These are phyloP conservation scores for Filosporella fistucella DNA, from an alignment of 495 filamentous ascomycete genomes.

Conservation along the genomic window DNA sequence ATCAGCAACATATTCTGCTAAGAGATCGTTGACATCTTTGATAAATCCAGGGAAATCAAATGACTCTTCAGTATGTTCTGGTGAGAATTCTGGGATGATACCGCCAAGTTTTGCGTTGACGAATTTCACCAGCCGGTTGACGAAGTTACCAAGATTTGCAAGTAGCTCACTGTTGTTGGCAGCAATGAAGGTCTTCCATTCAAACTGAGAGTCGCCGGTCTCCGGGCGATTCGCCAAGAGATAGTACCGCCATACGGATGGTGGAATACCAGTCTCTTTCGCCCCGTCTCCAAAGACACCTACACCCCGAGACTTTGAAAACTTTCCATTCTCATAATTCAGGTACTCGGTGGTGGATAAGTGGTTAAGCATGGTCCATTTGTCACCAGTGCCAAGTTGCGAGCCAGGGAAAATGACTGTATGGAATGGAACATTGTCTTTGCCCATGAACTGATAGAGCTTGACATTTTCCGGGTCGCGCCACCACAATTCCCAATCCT, in stretches of 20 bases:
- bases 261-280: conserved; percentile 78
- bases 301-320: conserved; percentile 85
- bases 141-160: conserved; percentile 88
- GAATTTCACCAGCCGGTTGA: conserved; percentile 91
- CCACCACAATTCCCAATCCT: conserved; percentile 96
- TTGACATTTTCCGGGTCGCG: conserved; percentile 80
- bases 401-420: conserved; percentile 87
- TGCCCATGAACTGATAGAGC: conserved; percentile 97
- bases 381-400: conserved; percentile 76
- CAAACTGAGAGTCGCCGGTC: conserved; percentile 83
- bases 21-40: conserved; percentile 51
- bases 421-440: conserved; percentile 94
- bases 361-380: conserved; percentile 89
- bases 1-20: conserved; percentile 66
- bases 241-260: conserved; percentile 93
- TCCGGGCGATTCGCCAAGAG: conserved; percentile 85
- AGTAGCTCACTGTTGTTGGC: conserved; percentile 89
- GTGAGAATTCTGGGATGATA: conserved; percentile 62
- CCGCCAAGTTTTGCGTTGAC: conserved; percentile 70
- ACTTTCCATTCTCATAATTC: conserved; percentile 94
- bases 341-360: conserved; percentile 92
- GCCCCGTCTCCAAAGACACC: conserved; percentile 91
- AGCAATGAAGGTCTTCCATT: conserved; percentile 79
- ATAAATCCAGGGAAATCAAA: conserved; percentile 37
- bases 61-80: conserved; percentile 47